Evolutionary conservation across 371 early-diverging fungal genomes (phyloP).

Genomic region (Saksenaea vasiformis): DNA sequence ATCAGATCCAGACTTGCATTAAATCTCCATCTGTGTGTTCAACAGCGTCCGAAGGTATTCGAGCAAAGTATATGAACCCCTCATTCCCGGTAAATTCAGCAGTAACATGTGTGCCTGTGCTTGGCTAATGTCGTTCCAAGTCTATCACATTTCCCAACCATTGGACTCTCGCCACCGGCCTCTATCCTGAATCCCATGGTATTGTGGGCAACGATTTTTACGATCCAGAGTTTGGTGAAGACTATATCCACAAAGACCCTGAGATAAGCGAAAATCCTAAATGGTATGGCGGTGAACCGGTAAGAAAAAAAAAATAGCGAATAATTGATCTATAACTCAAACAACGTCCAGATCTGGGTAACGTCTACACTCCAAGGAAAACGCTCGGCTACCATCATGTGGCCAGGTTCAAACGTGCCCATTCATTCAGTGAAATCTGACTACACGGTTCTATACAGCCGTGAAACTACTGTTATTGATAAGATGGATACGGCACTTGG

Average conservation of each 20-base stretch:
- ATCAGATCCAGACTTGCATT: background rate
- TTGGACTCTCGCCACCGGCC: conserved; percentile 88
- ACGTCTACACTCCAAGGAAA: conserved; percentile 74
- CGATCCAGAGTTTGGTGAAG: conserved; percentile 72
- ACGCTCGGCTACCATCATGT: conserved; percentile 78
- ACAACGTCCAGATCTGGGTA: conserved; percentile 79
- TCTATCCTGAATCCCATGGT: conserved; percentile 91
- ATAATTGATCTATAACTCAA: background rate
- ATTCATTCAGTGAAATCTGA: conserved; percentile 62
- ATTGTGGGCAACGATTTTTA: conserved; percentile 91
- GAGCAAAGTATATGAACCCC: conserved; percentile 72
- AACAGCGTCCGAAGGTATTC: conserved; percentile 47
- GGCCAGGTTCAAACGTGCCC: conserved; percentile 83
- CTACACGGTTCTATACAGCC: conserved; percentile 61
- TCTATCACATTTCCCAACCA: conserved; percentile 94
- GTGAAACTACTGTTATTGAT: conserved; percentile 44
- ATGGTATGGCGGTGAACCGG: conserved; percentile 95
- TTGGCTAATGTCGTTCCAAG: conserved; percentile 18
- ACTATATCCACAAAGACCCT: conserved; percentile 76
- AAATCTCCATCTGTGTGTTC: conserved; percentile 1
- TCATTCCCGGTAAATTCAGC: conserved; percentile 68
- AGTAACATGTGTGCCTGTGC: background rate
- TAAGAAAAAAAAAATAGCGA: conserved; percentile 24
- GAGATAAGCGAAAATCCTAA: conserved; percentile 54
- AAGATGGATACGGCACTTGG: conserved; percentile 65